Base-by-base conservation (phyloP, 1,284 basidiomycete genomes). In the Moniliella sp. region DNA sequence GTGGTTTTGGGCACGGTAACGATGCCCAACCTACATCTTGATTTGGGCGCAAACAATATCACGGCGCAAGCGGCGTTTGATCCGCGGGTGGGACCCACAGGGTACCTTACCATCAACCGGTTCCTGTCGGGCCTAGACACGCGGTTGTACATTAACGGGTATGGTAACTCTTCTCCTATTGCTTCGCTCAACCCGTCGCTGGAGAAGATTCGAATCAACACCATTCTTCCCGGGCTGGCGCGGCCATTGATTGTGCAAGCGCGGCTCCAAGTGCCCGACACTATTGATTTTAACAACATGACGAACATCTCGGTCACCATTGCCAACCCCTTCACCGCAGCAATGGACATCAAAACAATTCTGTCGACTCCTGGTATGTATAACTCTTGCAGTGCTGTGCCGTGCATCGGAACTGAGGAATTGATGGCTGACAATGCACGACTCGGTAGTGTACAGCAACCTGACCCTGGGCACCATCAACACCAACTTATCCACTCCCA, bases 141-240 rank as follows among this genome's bases (percentile, higher is more conserved):
- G 7, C 11, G 10, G n/a, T n/a, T 33, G 4, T 17, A 33, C 32
- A 33, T 33, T 26, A 33, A 12, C 25, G 32, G 32, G 14, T 33
- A 28, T 26, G 13, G 16, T 8, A 26, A 26, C 11, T 33, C 32
- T 12, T 18, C 11, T 14, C n/a, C 27, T 15, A 16, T 33, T n/a
- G 25, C 11, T 8, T 33, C 32, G n/a, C 14, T 33, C 10, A 26
- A n/a, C 8, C 32, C 32, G 11, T 25, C 31, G 8, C 17, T 32
- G 9, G 18, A 25, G 18, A 18, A 14, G 4, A 7, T 32, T 3
- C 16, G 19, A 10, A 9, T 32, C 11, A 32, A 32, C 21, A 12
- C 76, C 15, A 66, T 64, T 26, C 76, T 79, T 35, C 76, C 76
- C 3, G 70, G 74, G 4, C 52, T 78, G 26, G 67, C 72, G 35